Base-by-base conservation (phyloP, 2,329 filamentous ascomycete species). In the Verticillium klebahnii region DNA sequence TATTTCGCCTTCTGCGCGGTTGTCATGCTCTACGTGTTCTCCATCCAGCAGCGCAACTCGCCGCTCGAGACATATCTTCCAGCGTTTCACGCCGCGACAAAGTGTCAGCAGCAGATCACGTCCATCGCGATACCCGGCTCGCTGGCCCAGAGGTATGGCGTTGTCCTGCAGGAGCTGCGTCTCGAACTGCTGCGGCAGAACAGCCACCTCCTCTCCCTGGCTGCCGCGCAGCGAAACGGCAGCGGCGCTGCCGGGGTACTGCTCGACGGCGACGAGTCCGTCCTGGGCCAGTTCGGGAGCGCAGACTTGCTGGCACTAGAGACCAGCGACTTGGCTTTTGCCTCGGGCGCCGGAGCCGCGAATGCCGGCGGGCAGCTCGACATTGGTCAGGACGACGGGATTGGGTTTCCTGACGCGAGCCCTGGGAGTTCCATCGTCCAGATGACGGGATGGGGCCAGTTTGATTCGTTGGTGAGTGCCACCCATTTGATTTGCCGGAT, bases 1-100 rank as follows among this genome's bases (percentile, higher is more conserved):
- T 80, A 80, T 60, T 77, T 76, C 57, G 77, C 74, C 0, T 81
- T 80, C 52, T 78, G 71, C 19, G 78, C 78, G 0, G 74, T 78
- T 1, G 76, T 78, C 1, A 72, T 80, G 1, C 68, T 80, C 1
- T 81, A 81, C 59, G 73, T 80, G 1, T 77, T 76, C 57, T 72
- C 74, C 5, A 80, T 80, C 5, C 78, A 78, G 34, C 69, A 74
- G 34, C 67, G 71, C 2, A 62, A 69, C 9, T 62, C 67, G 15
- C 64, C 67, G 2, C 65, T 69, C 23, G 68, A 70, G 34, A 67
- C 64, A 2, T 74, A 73, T 59, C 56, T 68, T 3, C 58, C 60
- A 0, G 71, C 73, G 17, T 74, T 79, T n/a, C 65, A 70, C 5
- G 72, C 73, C 0, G 78, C 77, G 0, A 71, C 70, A 0, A 71